phyloP scores from a whole-genome alignment of 805 yeast species.

The Cyberlindnera galapagoensis region DNA sequence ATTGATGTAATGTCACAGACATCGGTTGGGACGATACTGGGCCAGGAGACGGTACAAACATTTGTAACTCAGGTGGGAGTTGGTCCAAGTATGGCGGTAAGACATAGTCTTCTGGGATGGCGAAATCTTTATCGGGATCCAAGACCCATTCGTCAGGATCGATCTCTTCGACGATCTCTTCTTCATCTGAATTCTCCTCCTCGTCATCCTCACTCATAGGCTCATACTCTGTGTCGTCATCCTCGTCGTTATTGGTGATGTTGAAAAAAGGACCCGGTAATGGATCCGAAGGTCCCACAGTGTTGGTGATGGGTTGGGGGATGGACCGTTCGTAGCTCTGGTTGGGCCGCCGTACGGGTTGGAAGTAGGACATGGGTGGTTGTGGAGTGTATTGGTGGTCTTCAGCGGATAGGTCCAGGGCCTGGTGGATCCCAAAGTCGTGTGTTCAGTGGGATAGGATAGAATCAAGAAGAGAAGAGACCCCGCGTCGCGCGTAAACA shows the following conservation, averaged over 20 bases:
- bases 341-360: too few species aligned
- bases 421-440: too few species aligned
- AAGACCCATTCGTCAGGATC: constrained; percentile 5
- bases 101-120: constrained; percentile 3
- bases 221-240: constrained; percentile 12
- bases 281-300: constrained; percentile 1
- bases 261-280: constrained; percentile 4
- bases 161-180: constrained; percentile 4
- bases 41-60: constrained; percentile 2
- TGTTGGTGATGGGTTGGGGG: not conserved
- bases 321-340: too few species aligned
- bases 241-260: constrained; percentile 4
- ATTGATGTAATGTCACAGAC: too few species aligned
- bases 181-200: constrained; percentile 4
- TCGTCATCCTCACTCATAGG: constrained; percentile 6
- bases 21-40: too few species aligned
- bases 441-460: too few species aligned
- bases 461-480: too few species aligned
- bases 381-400: too few species aligned
- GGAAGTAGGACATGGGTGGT: too few species aligned
- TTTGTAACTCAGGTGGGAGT: constrained; percentile 3
- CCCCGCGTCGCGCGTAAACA: too few species aligned
- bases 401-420: too few species aligned
- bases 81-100: constrained; percentile 3
- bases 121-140: constrained; percentile 4